These are phyloP conservation scores for Ophiosphaerella herpotricha DNA, from an alignment of 2,329 filamentous ascomycete genomes.

Conservation along the genomic window DNA sequence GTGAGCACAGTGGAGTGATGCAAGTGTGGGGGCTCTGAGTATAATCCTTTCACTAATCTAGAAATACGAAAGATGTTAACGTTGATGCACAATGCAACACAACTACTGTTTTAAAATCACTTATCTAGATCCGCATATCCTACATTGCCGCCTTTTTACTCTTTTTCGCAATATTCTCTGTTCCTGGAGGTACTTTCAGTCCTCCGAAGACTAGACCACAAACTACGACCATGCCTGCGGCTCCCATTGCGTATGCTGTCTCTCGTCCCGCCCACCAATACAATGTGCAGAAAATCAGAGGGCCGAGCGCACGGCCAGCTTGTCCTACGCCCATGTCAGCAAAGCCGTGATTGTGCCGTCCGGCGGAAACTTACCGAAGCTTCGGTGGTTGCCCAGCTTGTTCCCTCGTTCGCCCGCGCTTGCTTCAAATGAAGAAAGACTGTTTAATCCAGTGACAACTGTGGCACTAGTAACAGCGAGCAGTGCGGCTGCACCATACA, in stretches of 20 bases:
- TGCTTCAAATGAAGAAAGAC: constrained; percentile 88
- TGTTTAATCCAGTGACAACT: constrained; percentile 91
- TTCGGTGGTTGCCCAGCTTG: constrained; percentile 82
- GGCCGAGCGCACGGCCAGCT: constrained; percentile 82
- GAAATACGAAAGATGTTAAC: background rate
- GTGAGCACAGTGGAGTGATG: too few species aligned
- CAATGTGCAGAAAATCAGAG: constrained; percentile 86
- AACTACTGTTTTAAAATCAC: too few species aligned
- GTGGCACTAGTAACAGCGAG: constrained; percentile 91
- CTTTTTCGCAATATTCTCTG: constrained; percentile 37
- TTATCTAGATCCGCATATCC: too few species aligned
- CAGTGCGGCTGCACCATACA: constrained; percentile 82
- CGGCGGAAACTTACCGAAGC: constrained; percentile 54
- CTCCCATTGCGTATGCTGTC: constrained; percentile 80
- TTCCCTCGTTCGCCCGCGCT: constrained; percentile 77
- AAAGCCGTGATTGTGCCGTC: background rate
- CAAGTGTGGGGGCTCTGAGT: too few species aligned
- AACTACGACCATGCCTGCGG: constrained; percentile 78
- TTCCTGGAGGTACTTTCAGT: constrained; percentile 66
- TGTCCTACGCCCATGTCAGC: constrained; percentile 65
- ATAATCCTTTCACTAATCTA: too few species aligned
- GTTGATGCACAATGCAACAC: too few species aligned
- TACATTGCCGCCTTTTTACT: constrained; percentile 10
- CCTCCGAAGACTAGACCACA: constrained; percentile 70
- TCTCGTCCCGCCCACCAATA: constrained; percentile 98